A percentile compares a stretch with the other conserved stretches of the same genome.
Conservation (phyloP, 805 yeast species). For the Ogataea sp. region DNA sequence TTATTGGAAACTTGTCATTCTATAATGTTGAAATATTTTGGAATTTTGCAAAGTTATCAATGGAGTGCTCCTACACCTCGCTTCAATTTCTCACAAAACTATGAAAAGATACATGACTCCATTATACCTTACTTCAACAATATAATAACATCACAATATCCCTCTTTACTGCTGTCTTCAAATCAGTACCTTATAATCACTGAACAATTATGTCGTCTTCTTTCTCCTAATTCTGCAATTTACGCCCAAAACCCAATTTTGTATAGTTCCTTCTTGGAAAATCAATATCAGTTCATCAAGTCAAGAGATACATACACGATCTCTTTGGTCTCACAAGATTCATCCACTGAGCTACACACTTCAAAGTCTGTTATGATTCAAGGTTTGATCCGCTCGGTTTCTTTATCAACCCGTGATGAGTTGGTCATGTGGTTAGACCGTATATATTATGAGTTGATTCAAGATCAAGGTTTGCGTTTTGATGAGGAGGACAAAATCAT, state of each 20-base stretch:
- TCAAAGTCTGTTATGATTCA: slow-evolving; percentile 40
- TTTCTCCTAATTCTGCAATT: slow-evolving; percentile 28
- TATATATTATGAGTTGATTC: slow-evolving; percentile 29
- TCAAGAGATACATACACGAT: no score
- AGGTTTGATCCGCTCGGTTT: slow-evolving; percentile 41
- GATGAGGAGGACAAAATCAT: no score
- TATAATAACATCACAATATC: slow-evolving; percentile 44
- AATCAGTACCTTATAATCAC: slow-evolving; percentile 50
- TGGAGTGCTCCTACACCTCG: slow-evolving; percentile 16
- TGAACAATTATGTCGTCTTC: slow-evolving; percentile 42
- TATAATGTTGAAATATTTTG: slow-evolving; percentile 32
- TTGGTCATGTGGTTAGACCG: slow-evolving; percentile 41
- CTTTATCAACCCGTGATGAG: slow-evolving; percentile 37
- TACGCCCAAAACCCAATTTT: slow-evolving; percentile 20
- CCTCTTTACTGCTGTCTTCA: slow-evolving; percentile 41
- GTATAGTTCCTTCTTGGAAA: not conserved
- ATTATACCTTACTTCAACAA: slow-evolving; percentile 35
- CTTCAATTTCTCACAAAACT: slow-evolving; percentile 10
- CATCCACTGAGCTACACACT: slow-evolving; percentile 16
- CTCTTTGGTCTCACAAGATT: slow-evolving; percentile 11
- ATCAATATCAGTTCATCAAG: slow-evolving; percentile 2
- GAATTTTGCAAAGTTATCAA: slow-evolving; percentile 12
- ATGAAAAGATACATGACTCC: slow-evolving; percentile 6
- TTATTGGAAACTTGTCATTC: slow-evolving; percentile 61
- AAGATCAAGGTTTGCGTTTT: no score